Evolutionary conservation across 108 stramenopile species (phyloP).

Genomic region (Pseudonitzschia delicatissima): DNA sequence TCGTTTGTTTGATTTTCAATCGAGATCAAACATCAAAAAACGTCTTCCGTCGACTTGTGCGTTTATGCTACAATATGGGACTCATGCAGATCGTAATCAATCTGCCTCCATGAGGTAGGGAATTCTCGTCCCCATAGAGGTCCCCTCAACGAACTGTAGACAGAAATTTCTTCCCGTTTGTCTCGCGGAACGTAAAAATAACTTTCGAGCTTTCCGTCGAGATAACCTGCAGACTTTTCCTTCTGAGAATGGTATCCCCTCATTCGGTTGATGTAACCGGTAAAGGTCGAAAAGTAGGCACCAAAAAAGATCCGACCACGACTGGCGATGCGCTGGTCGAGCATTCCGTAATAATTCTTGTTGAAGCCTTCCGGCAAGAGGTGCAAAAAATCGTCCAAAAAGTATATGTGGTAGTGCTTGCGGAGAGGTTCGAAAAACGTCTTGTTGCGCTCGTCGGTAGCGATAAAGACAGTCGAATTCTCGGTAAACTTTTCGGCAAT

Average conservation of each 20-base stretch:
- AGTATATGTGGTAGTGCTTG: slow-evolving; percentile 64
- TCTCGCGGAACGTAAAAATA: slow-evolving; percentile 60
- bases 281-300: slow-evolving; percentile 77
- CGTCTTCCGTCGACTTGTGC: too few relatives aligned
- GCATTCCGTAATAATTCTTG: slow-evolving; percentile 84
- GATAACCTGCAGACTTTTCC: slow-evolving; percentile 51
- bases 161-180: slow-evolving; percentile 41
- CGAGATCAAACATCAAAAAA: too few relatives aligned
- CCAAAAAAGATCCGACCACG: slow-evolving; percentile 72
- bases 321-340: slow-evolving; percentile 80
- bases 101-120: slow-evolving; percentile 70
- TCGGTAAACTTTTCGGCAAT: slow-evolving; percentile 29
- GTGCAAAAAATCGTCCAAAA: slow-evolving; percentile 79
- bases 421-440: slow-evolving; percentile 77
- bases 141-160: slow-evolving; percentile 36
- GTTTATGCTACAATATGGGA: too few relatives aligned
- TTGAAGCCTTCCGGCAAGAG: slow-evolving; percentile 63
- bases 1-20: too few relatives aligned
- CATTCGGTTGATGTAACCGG: slow-evolving; percentile 80
- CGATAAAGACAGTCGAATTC: slow-evolving; percentile 63
- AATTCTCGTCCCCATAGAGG: slow-evolving; percentile 39
- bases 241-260: slow-evolving; percentile 74
- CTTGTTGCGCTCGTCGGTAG: slow-evolving; percentile 77
- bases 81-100: slow-evolving; percentile 82
- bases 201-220: slow-evolving; percentile 48